Base-by-base conservation (phyloP, 208 protist genomes). In the Hexamita inflata region DNA sequence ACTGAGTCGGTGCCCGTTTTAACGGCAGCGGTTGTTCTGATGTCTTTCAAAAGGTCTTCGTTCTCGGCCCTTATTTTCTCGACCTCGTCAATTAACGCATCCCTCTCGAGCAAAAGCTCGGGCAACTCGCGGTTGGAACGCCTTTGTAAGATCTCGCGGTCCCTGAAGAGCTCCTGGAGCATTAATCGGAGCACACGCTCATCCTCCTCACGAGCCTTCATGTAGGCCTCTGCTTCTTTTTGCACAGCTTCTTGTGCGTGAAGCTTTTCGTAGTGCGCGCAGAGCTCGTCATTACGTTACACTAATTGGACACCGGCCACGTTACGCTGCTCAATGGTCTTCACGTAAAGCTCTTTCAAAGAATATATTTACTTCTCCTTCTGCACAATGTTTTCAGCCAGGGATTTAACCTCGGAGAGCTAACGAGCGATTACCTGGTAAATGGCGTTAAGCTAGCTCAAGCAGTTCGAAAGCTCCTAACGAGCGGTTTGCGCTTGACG, bases 131-230 rank as follows among this genome's bases (percentile, higher is more conserved):
- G 11, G 2, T 35, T 7, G n/a, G 42, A 7, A 45, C 42, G 4
- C n/a, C n/a, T 40, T 4, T 38, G 9, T 15, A 70, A 9, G 7
- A 70, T 13, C 15, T 70, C 38, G 9, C 35, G 9, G 24, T 70
- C 64, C 11, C 38, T 4, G 11, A 28, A 11, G 38, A 70, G 64
- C 38, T 70, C 64, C 7, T 40, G 11, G 9, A 42, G 42, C 32
- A 70, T 13, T n/a, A 49, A 42, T 30, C 42, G 15, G n/a, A 70
- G 64, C 26, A 45, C 35, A 32, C 64, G 2, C 7, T 15, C 4
- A 45, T 70, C 64, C 38, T 70, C 64, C 15, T 70, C 64, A 11
- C 64, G 64, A 70, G 64, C 64, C 26, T 11, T 70, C 64, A 70
- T 70, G 42, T 45, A 70, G 38, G 38, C 38, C 35, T 70, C 64